Base-by-base conservation (phyloP, 805 yeast genomes). In the Cyberlindnera subsufficiens region DNA sequence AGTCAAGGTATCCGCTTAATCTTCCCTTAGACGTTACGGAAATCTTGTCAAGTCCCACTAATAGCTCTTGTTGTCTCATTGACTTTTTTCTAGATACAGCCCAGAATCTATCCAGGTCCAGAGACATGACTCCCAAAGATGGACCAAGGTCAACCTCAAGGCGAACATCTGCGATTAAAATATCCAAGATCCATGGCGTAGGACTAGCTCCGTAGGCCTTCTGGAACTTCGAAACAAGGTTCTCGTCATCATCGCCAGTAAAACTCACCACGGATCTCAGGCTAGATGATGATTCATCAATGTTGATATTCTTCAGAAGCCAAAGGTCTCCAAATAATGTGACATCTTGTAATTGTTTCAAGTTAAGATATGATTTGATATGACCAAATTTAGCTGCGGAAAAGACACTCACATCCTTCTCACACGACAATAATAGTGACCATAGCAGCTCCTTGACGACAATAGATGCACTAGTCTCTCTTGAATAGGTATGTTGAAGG, bases 281-380 rank as follows among this genome's bases (percentile, higher is more conserved):
- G 16, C 45, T 44, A 10, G 32, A 33, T 7, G 44, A 35, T 9
- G 50, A 42, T 11, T 38, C 22, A 4, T 36, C 35, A 14, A 29
- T 10, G 10, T 19, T 25, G 8, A 39, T 9, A 2, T 43, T 32
- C 30, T 47, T 40, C 0, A 91, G 82, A 18, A 74, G 58, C 96
- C 97, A 89, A 29, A 87, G 78, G 62, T 90, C 95, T 43, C 71
- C 70, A 63, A 93, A 93, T 22, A 90, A 63, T 40, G 85, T 82
- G 43, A 91, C 62, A 59, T 93, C 97, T 58, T 90, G 96, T 40
- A 86, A 69, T 59, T 93, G 97, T 52, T 86, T 86, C 46, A 89
- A 69, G 52, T 87, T 86, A 43, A 93, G 64, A 53, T 77, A 84
- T 0, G 86, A 72, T 30, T 68, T 68, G 3, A 83, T 74, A 43